phyloP scores from a whole-genome alignment of 192 early-diverging fungal genomes.

The Coemansia sp. region DNA sequence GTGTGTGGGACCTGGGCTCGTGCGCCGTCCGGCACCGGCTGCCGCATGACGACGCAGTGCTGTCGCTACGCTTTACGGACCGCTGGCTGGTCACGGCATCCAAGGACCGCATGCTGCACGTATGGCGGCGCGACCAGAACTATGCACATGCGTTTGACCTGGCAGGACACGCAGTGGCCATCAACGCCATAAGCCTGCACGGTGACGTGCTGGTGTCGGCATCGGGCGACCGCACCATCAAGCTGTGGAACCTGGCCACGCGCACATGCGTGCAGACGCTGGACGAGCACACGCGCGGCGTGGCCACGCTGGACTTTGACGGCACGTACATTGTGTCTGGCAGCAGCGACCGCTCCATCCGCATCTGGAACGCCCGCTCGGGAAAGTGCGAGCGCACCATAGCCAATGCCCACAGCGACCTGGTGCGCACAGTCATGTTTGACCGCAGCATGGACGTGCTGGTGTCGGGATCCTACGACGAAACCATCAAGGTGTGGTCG shows the following conservation, averaged over 20 bases:
- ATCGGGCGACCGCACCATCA: constrained; percentile 80
- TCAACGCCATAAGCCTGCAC: constrained; percentile 77
- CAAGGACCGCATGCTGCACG: constrained; percentile 75
- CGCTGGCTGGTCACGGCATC: constrained; percentile 77
- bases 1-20: constrained; percentile 70
- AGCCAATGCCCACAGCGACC: constrained; percentile 28
- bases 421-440: constrained; percentile 45
- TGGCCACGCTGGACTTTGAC: constrained; percentile 90
- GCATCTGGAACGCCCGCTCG: constrained; percentile 69
- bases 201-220: constrained; percentile 64
- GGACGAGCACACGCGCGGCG: constrained; percentile 73
- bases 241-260: constrained; percentile 75
- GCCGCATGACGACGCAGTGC: constrained; percentile 66
- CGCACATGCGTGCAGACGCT: constrained; percentile 67
- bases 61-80: constrained; percentile 74
- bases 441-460: constrained; percentile 52
- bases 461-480: constrained; percentile 88
- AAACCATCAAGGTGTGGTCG: constrained; percentile 86
- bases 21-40: constrained; percentile 51
- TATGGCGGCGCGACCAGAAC: constrained; percentile 65
- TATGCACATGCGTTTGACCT: constrained; percentile 58
- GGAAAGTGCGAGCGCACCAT: constrained; percentile 57
- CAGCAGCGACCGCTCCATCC: constrained; percentile 76
- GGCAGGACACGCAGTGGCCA: constrained; percentile 68
- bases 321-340: constrained; percentile 80